A percentile compares a stretch with the other conserved stretches of the same genome.
phyloP scores from a whole-genome alignment of 2,329 filamentous ascomycete species.

The Harringtonia lauricola region DNA sequence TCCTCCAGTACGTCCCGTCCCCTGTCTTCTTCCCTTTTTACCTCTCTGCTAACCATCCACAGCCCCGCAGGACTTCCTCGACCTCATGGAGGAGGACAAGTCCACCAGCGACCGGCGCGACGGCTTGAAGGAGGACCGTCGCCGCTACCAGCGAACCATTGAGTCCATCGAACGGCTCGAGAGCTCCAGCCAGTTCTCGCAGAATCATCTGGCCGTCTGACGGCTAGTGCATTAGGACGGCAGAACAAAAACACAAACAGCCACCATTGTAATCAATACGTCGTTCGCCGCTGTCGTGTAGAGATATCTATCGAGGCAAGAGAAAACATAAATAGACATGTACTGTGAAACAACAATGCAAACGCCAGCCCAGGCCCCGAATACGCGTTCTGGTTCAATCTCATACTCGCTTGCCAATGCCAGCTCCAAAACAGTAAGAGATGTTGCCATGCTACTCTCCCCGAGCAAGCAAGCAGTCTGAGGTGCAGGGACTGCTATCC shows the following conservation, averaged over 20 bases:
- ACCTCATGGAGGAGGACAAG: constrained; percentile 26
- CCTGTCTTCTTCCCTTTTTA: neutral
- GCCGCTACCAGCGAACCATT: constrained; percentile 22
- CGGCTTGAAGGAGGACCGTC: constrained; percentile 20
- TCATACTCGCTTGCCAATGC: too few species aligned
- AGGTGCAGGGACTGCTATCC: too few species aligned
- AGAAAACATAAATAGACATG: too few species aligned
- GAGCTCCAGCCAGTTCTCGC: neutral
- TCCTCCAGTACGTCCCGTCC: constrained; percentile 16
- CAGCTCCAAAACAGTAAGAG: too few species aligned
- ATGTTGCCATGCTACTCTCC: too few species aligned
- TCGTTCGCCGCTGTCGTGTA: too few species aligned
- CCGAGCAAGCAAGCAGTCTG: neutral
- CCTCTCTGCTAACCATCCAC: neutral
- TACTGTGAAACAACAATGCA: too few species aligned
- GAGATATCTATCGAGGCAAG: too few species aligned
- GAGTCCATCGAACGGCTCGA: constrained; percentile 23
- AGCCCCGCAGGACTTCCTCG: constrained; percentile 15
- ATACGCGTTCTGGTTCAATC: too few species aligned
- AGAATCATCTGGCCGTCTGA: neutral
- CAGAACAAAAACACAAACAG: neutral
- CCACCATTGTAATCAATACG: too few species aligned
- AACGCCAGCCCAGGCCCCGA: too few species aligned
- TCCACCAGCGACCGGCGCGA: constrained; percentile 18
- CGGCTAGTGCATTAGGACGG: neutral